These are phyloP conservation scores for Codiaeum variegatum DNA, from an alignment of 441 rosid species.

Conservation along the genomic window DNA sequence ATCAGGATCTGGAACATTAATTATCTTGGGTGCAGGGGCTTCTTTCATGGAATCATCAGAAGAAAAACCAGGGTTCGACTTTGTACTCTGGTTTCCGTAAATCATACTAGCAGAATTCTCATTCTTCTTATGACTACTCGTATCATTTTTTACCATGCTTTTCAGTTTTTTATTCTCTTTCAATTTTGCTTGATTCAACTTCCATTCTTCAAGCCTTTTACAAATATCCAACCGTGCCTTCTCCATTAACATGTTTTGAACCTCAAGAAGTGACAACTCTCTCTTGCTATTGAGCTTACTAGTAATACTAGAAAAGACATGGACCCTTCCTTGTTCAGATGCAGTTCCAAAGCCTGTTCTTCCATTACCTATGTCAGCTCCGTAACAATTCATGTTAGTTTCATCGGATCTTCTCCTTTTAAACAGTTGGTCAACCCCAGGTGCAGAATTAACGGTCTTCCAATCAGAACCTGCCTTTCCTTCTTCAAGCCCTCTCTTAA, in stretches of 20 bases:
- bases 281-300: constrained; percentile 33
- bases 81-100: constrained; percentile 18
- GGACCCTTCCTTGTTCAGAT: constrained; percentile 30
- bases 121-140: constrained; percentile 20
- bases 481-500: constrained; percentile 52
- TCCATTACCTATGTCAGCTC: constrained; percentile 33
- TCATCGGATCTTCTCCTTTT: constrained; percentile 46
- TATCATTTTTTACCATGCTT: constrained; percentile 27
- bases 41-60: constrained; percentile 23
- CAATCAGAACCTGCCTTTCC: constrained; percentile 32
- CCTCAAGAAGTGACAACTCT: constrained; percentile 46
- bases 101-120: constrained; percentile 20
- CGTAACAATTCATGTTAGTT: constrained; percentile 24
- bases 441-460: constrained; percentile 26
- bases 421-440: constrained; percentile 26
- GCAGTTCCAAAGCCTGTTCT: constrained; percentile 32
- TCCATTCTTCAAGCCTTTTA: constrained; percentile 44
- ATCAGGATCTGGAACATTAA: constrained; percentile 86
- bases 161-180: constrained; percentile 33
- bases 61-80: constrained; percentile 18
- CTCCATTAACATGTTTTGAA: constrained; percentile 44
- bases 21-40: constrained; percentile 29
- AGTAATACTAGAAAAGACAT: constrained; percentile 31
- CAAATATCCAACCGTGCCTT: constrained; percentile 46
- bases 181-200: constrained; percentile 27